Base-by-base conservation (phyloP, 169 alveolate species). In the Cystoisospora suis region DNA sequence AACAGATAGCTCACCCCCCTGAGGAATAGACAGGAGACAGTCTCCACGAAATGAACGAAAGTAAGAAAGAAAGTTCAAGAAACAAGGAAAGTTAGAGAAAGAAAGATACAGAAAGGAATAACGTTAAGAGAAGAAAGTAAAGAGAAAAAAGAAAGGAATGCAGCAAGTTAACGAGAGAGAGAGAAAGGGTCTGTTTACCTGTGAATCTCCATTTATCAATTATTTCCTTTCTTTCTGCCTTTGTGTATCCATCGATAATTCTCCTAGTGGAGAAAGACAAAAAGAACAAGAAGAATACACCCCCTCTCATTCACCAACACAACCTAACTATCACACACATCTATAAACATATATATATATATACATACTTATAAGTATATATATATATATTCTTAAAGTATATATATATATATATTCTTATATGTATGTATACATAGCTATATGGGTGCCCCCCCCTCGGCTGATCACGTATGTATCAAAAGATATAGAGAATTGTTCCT, bases 171-270 rank as follows among this genome's bases (percentile, higher is more conserved):
- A 3, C 3, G 72, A 58, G 72, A 58, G 72, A 58, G 72, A 58
- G 72, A 2, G 72, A 29, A 58, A 72, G 53, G 27, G 32, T 44
- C 36, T 23, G 36, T 72, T 42, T 29, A 83, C 89, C 89, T 40
- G 75, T 20, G 58, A 59, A 45, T 83, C 59, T 46, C 89, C 89
- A 83, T 32, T 83, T 42, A 49, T 83, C 89, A 0, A 83, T 20
- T 38, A 83, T 83, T 12, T 36, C 34, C 89, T 83, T 45, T 42
- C 56, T 46, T 77, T 83, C 81, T 15, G 77, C 47, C 36, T 45
- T 47, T 45, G 65, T 59, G 89, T 40, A 83, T 29, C 59, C 89
- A 2, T 83, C 88, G 47, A 81, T 58, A 3, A 81, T 81, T 38
- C 49, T 32, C 70, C 88, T 81, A 3, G 72, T 9, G 72, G 29